Base-by-base conservation (phyloP, 805 yeast species). In the Candida maris region DNA sequence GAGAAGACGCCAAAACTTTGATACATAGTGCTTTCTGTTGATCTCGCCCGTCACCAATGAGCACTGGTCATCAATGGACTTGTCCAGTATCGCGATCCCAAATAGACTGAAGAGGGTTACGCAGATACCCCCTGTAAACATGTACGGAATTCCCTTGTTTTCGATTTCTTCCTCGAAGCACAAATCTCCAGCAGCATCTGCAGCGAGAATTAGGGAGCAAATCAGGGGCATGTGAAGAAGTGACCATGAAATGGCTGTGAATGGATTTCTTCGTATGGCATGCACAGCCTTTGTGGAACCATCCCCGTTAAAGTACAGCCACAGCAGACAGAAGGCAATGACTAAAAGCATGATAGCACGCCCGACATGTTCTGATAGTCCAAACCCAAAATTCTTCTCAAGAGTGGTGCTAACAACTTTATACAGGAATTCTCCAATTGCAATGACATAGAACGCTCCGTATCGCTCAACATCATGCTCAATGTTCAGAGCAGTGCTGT, bases 401-500 rank as follows among this genome's bases (percentile, higher is more conserved):
- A 56, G 54, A 2, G 46, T 32, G 10, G 49, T 46, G 2, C 77
- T 72, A 6, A 76, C 81, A 6, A 74, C 60, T 27, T 68, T 71
- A 48, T 71, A 76, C 10, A 78, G 56, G 44, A 76, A 79, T 44
- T 79, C 85, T 23, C 85, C 85, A 43, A 79, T 66, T 4, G 82
- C 83, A 55, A 80, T 78, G 45, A 78, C 69, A 36, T 66, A 77
- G 49, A 79, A 79, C 0, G 79, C 75, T 2, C 72, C 67, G 47
- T 64, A 67, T 37, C 85, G 54, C 49, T 80, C 85, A 19, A 76
- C 80, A 50, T 78, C 83, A 49, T 79, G 85, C 45, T 78, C 84
- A 38, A 80, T 75, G 49, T 77, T 77, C 41, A 78, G 52, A 1
- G 85, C 85, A 0, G 85, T 76, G 8, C 81, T 68, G 37, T 65